phyloP scores from a whole-genome alignment of 805 yeast species.

The Teunomyces aglyptinius region DNA sequence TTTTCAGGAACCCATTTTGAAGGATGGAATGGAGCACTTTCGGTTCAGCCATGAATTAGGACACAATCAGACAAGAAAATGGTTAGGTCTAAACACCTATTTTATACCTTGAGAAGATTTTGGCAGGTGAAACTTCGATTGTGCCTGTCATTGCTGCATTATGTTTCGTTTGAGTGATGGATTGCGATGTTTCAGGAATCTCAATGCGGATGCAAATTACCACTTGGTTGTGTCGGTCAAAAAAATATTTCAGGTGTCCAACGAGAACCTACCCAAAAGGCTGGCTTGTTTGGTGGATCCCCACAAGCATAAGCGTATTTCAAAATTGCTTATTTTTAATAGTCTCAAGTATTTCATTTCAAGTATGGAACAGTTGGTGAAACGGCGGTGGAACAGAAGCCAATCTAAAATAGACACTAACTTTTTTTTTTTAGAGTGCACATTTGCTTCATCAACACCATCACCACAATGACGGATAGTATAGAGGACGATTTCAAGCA shows the following conservation, averaged over 20 bases:
- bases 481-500: conserved; percentile 24
- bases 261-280: no score
- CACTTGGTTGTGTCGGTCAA: not conserved
- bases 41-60: not conserved
- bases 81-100: not conserved
- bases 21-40: conserved; percentile 36
- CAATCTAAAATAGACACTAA: no score
- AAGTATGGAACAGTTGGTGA: no score
- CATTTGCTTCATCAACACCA: not conserved
- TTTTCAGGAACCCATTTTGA: conserved; percentile 45
- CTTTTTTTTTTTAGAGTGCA: no score
- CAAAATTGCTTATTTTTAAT: no score
- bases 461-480: conserved; percentile 7
- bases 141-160: not conserved
- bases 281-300: no score
- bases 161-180: not conserved
- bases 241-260: not conserved
- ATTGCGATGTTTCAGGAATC: not conserved
- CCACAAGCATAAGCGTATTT: no score
- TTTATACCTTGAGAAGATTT: not conserved
- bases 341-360: no score
- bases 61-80: not conserved
- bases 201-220: not conserved
- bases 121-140: not conserved
- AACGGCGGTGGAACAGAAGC: no score